Evolutionary conservation across 352 stramenopile genomes (phyloP), one percentile per base, ranked within the genome.

Genomic region (Peronospora belbahrii): DNA sequence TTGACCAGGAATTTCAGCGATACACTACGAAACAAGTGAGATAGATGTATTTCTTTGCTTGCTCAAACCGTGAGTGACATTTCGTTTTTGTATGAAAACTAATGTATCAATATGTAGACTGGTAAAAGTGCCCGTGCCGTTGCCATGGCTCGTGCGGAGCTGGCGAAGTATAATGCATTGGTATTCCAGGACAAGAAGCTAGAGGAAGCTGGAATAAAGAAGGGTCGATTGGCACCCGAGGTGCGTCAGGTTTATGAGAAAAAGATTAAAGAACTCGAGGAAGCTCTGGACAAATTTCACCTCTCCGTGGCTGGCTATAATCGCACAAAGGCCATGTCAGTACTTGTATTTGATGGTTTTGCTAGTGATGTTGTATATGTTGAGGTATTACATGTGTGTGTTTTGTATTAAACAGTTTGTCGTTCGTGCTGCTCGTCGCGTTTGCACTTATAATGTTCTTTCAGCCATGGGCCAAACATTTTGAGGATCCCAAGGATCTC

Each of bases 151-250:
- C 78, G 82, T 42, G 73, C 74, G 0, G 82, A 93, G 42, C 48
- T 93, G n/a, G 70, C 77, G 50, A 90, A 89, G 59, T 83, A 80
- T 59, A 77, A 74, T 34, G 80, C 77, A 27, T 28, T 89, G 22
- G 49, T 93, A 42, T 90, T 78, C 52, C 63, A 93, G 52, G 81
- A 93, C 61, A 84, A 93, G 57, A 93, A 93, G 58, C 74, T 93
- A 13, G 64, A 84, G 42, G 72, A 84, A 50, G 64, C 59, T 36
- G 73, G 76, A 19, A 38, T 74, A 34, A 84, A 86, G 57, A 73
- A 87, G 44, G 74, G 75, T 2, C 65, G 78, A 4, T 42, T 93
- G 41, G 78, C 52, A 8, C 35, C 65, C 0, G 75, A 81, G 25
- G 50, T 79, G 34, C 76, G 79, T 15, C 57, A 50, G 11, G 41